Percentiles rank a stretch among this genome's conserved stretches.
phyloP scores from a whole-genome alignment of 371 early-diverging fungal genomes.

The Syncephalis fuscata region DNA sequence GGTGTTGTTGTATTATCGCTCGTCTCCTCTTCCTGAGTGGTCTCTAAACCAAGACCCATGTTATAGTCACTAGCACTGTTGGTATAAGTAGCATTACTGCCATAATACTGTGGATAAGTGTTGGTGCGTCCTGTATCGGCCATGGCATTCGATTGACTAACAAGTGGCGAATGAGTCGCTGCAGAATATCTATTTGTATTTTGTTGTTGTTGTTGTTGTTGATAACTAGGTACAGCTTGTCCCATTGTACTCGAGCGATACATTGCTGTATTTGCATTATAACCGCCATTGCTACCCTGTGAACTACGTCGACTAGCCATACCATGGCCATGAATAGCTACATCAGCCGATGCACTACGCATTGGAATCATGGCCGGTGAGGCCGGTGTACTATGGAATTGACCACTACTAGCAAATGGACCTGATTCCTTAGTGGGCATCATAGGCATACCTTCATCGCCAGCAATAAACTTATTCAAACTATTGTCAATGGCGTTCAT shows the following conservation, averaged over 20 bases:
- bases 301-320: constrained; percentile 2
- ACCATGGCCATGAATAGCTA: neutral
- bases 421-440: neutral
- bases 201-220: too few relatives aligned
- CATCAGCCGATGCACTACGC: constrained; percentile 4
- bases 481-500: constrained; percentile 52
- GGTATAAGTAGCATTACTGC: too few relatives aligned
- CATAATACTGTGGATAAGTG: too few relatives aligned
- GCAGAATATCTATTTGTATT: neutral
- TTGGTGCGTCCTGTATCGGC: too few relatives aligned
- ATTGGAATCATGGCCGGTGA: constrained; percentile 1
- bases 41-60: too few relatives aligned
- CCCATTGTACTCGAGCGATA: constrained; percentile 3
- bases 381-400: constrained; percentile 3
- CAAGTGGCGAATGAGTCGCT: too few relatives aligned
- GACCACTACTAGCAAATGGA: constrained; percentile 7
- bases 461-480: constrained; percentile 51
- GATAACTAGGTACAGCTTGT: neutral
- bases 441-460: constrained; percentile 23
- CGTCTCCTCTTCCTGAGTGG: neutral
- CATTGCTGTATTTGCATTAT: constrained; percentile 1
- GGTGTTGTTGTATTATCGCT: neutral
- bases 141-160: too few relatives aligned
- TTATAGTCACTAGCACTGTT: too few relatives aligned
- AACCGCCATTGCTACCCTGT: neutral